phyloP scores from a whole-genome alignment of 1,139 yeast genomes.

The Geotrichum cucujoidarum region DNA sequence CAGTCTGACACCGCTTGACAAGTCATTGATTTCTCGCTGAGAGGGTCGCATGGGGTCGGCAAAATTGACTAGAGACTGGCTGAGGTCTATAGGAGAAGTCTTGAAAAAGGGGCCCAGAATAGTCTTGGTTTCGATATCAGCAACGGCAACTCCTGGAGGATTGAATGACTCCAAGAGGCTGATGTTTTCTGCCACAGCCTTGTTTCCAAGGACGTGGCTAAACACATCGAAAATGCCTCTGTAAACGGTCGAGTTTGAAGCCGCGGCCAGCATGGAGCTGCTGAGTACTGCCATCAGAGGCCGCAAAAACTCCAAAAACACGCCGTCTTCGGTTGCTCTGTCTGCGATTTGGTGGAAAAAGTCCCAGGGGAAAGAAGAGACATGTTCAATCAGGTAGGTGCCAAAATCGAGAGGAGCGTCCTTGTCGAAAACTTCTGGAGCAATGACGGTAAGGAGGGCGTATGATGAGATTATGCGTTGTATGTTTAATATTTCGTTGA shows the following conservation, averaged over 20 bases:
- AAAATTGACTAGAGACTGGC: conserved; percentile 26
- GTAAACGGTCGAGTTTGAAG: conserved; percentile 38
- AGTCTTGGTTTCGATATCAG: conserved; percentile 55
- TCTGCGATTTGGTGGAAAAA: conserved; percentile 32
- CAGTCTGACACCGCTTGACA: conserved; percentile 4
- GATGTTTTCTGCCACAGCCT: conserved; percentile 58
- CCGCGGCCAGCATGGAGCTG: conserved; percentile 21
- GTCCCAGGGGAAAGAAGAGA: conserved; percentile 11
- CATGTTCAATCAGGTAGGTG: not conserved
- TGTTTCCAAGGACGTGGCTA: conserved; percentile 57
- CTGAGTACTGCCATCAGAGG: conserved; percentile 37
- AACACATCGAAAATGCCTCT: conserved; percentile 50
- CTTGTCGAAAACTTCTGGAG: conserved; percentile 13
- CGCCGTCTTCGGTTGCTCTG: conserved; percentile 62
- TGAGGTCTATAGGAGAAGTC: conserved; percentile 59
- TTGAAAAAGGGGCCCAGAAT: conserved; percentile 73
- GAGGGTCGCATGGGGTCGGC: conserved; percentile 6
- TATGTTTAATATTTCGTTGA: not conserved
- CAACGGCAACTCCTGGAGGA: conserved; percentile 40
- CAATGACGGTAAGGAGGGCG: conserved; percentile 1
- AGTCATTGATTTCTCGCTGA: conserved; percentile 4
- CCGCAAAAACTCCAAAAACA: conserved; percentile 55
- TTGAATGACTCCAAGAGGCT: conserved; percentile 52
- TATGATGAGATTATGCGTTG: conserved; percentile 7
- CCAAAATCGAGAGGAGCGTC: not conserved